phyloP scores from a whole-genome alignment of 495 filamentous ascomycete species.

The Neurospora tetraspora region DNA sequence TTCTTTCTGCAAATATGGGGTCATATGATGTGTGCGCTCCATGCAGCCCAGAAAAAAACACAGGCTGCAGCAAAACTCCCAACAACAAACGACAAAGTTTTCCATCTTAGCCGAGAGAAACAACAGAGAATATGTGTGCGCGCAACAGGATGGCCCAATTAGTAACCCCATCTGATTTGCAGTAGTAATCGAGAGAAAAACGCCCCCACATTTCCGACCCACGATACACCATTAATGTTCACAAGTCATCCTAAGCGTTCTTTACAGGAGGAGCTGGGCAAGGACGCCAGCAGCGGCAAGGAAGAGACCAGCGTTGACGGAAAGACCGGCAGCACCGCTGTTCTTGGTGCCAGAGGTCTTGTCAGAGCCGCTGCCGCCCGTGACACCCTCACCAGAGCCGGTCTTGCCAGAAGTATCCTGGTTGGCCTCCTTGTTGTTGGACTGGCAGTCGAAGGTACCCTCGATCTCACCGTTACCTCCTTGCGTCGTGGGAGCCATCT shows the following conservation, averaged over 20 bases:
- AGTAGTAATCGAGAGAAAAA: constrained; percentile 2
- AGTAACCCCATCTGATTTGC: background rate
- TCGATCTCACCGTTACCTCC: constrained; percentile 41
- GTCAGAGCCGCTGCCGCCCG: constrained; percentile 6
- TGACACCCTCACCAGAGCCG: constrained; percentile 8
- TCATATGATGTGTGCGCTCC: constrained; percentile 2
- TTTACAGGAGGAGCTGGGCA: constrained; percentile 23
- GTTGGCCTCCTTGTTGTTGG: constrained; percentile 34
- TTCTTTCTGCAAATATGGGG: background rate
- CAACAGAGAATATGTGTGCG: background rate
- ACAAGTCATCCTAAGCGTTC: background rate
- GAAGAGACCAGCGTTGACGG: constrained; percentile 29
- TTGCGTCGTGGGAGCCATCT: constrained; percentile 24
- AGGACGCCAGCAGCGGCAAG: constrained; percentile 30
- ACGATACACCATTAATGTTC: constrained; percentile 2
- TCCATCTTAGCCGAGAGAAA: background rate
- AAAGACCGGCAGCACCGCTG: constrained; percentile 22
- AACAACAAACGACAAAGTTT: background rate
- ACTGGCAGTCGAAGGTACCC: constrained; percentile 51
- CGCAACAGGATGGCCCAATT: background rate
- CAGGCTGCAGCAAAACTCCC: background rate
- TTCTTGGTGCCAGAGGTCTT: constrained; percentile 12
- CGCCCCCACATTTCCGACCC: background rate
- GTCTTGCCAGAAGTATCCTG: constrained; percentile 24
- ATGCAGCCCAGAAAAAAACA: background rate